Evolutionary conservation across 768 basidiomycete genomes (phyloP), one percentile per base, ranked within the genome.

Genomic region (Scleroderma citrinum): DNA sequence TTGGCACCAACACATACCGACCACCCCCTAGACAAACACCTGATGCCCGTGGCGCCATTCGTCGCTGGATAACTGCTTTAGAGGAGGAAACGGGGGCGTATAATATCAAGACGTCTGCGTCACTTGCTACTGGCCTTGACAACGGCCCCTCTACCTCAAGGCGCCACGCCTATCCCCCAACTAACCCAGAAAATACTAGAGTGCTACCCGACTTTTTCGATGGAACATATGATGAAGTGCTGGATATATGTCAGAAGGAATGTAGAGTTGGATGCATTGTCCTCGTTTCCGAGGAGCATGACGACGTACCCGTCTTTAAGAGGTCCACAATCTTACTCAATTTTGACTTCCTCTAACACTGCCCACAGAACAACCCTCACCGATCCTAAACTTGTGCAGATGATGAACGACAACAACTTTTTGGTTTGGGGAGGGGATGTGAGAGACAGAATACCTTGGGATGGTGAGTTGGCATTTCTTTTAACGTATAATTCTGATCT

Each of bases 391-490:
- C 76, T 97, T 39, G 78, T 93, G 7, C 77, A 76, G 21, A 64
- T 80, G 3, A 71, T 96, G 20, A 75, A 77, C 43, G 82, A 86
- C 30, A 86, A 92, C 63, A 73, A 85, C 44, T 75, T 95, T 46
- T 58, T 92, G 16, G 81, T 92, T 7, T 99, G 94, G 95, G 95
- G 87, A 3, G 94, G 91, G 14, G 94, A 97, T 61, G 81, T 96
- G 7, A 75, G 85, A 30, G 85, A 88, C 57, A 74, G 75, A 31
- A 91, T 95, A 53, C 81, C 89, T 5, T 92, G 92, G 78, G 79
- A 82, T 62, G 80, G 83, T 85, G 39, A 39, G 13, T 44, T 17
- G 17, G 69, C 45, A 16, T 45, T 24, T 16, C 26, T 0, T 1
- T 12, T 1, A 26, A 21, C n/a, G 43, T 10, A 14, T 30, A 7